phyloP scores from a whole-genome alignment of 129 eudicot species.

The Lactuca sativa region DNA sequence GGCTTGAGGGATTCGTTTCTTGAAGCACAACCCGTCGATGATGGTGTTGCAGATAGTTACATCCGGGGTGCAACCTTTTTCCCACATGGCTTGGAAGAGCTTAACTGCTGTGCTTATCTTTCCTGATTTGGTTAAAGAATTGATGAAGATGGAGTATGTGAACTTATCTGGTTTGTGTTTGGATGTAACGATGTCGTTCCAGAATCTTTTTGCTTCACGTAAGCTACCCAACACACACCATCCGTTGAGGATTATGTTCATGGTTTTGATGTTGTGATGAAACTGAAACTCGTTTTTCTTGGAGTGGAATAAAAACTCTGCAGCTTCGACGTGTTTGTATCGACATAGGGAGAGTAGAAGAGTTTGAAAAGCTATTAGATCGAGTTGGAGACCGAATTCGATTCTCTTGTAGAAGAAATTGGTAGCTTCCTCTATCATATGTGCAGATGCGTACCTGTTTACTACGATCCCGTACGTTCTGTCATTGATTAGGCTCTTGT shows the following conservation, averaged over 20 bases:
- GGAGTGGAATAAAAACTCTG: slow-evolving; percentile 63
- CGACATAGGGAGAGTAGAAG: slow-evolving; percentile 71
- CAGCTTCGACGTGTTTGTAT: slow-evolving; percentile 84
- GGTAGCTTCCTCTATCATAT: slow-evolving; percentile 65
- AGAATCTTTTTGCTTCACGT: slow-evolving; percentile 73
- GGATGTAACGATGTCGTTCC: slow-evolving; percentile 69
- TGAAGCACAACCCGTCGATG: slow-evolving; percentile 86
- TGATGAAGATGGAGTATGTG: slow-evolving; percentile 73
- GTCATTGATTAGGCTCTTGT: slow-evolving; percentile 41
- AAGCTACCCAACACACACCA: slow-evolving; percentile 82
- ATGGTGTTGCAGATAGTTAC: slow-evolving; percentile 69
- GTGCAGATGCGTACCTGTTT: slow-evolving; percentile 69
- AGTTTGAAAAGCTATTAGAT: slow-evolving; percentile 67
- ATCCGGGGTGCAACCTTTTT: slow-evolving; percentile 70
- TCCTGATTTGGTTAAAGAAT: slow-evolving; percentile 65
- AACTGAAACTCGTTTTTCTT: slow-evolving; percentile 52
- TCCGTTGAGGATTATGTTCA: slow-evolving; percentile 79
- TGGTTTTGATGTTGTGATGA: slow-evolving; percentile 53
- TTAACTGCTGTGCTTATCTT: slow-evolving; percentile 66
- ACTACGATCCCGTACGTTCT: slow-evolving; percentile 61
- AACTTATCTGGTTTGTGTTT: slow-evolving; percentile 57
- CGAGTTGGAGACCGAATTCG: slow-evolving; percentile 57
- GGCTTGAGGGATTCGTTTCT: slow-evolving; percentile 83
- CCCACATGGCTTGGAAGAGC: slow-evolving; percentile 78
- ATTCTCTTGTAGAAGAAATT: slow-evolving; percentile 53